These are phyloP conservation scores for Chlorella sp. DNA, from an alignment of 139 green algal species.

Conservation along the genomic window DNA sequence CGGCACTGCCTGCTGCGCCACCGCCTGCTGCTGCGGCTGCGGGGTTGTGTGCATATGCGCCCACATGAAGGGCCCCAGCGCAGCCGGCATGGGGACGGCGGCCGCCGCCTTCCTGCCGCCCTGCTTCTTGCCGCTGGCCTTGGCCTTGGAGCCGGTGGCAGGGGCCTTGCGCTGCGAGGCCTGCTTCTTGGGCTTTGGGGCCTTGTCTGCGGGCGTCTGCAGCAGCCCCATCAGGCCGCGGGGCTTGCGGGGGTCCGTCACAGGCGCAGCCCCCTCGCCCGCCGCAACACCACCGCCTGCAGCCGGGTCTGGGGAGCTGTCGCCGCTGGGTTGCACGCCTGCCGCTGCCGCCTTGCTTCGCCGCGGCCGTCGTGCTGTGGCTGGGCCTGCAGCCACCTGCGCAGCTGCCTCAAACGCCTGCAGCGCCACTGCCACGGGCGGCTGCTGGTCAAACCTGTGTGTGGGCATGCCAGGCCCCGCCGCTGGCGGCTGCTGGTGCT, in stretches of 20 bases:
- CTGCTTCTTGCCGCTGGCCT: not conserved
- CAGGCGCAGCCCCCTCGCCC: not conserved
- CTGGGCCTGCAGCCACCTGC: not conserved
- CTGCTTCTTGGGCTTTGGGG: not conserved
- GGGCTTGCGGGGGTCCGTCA: not conserved
- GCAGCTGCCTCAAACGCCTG: not conserved
- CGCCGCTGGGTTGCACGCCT: not conserved
- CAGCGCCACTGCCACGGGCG: not conserved
- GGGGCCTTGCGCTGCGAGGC: not conserved
- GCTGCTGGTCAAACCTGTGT: not conserved
- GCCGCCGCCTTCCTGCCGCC: not conserved
- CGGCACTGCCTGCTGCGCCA: not conserved
- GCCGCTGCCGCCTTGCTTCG: not conserved
- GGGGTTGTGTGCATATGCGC: not conserved
- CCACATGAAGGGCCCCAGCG: not conserved
- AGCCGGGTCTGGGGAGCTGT: not conserved
- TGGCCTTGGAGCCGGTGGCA: not conserved
- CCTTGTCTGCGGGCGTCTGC: constrained; percentile 6
- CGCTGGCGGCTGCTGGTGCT: not conserved
- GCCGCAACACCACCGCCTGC: not conserved
- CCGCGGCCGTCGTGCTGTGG: not conserved
- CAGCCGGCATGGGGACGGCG: not conserved
- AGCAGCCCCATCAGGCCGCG: constrained; percentile 13
- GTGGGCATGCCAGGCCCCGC: not conserved
- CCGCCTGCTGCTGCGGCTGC: constrained; percentile 3